These are phyloP conservation scores for Fomitopsis betulina DNA, from an alignment of 1,284 basidiomycete genomes.

Conservation along the genomic window DNA sequence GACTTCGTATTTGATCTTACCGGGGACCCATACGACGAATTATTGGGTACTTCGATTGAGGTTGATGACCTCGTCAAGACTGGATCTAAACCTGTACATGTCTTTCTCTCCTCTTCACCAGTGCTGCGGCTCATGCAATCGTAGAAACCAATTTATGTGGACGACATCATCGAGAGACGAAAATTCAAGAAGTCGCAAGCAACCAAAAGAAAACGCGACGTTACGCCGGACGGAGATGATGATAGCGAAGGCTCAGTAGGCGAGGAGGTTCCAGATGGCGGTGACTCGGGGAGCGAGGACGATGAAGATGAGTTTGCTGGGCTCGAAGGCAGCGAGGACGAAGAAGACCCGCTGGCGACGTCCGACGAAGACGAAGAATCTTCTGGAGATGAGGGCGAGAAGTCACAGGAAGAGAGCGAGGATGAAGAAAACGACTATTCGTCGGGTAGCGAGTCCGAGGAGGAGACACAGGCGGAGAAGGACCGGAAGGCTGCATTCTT, in stretches of 20 bases:
- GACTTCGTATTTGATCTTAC: constrained; percentile 81
- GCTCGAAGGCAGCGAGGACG: constrained; percentile 33
- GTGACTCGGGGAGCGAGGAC: constrained; percentile 33
- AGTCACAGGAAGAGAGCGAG: constrained; percentile 35
- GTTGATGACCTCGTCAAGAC: constrained; percentile 54
- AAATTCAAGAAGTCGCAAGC: constrained; percentile 35
- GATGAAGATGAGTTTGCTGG: constrained; percentile 28
- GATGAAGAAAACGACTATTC: constrained; percentile 33
- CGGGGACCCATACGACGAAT: constrained; percentile 61
- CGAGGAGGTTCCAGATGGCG: constrained; percentile 7
- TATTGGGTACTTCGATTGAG: constrained; percentile 37
- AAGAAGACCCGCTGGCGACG: constrained; percentile 43
- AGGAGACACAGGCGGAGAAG: constrained; percentile 68
- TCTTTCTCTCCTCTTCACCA: constrained; percentile 7
- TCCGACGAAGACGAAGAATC: constrained; percentile 40
- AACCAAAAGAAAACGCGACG: constrained; percentile 57
- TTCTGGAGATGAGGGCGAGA: constrained; percentile 37
- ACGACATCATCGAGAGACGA: constrained; percentile 84
- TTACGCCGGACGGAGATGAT: constrained; percentile 27
- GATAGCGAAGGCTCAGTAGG: constrained; percentile 21
- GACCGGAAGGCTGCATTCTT: constrained; percentile 87
- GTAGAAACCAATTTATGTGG: constrained; percentile 81
- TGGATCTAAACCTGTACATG: constrained; percentile 60
- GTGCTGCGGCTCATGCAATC: not conserved
- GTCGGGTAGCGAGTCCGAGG: constrained; percentile 49